Evolutionary conservation across 257 asterid genomes (phyloP), one percentile per base, ranked within the genome.

Genomic region (Solanum peruvianum): DNA sequence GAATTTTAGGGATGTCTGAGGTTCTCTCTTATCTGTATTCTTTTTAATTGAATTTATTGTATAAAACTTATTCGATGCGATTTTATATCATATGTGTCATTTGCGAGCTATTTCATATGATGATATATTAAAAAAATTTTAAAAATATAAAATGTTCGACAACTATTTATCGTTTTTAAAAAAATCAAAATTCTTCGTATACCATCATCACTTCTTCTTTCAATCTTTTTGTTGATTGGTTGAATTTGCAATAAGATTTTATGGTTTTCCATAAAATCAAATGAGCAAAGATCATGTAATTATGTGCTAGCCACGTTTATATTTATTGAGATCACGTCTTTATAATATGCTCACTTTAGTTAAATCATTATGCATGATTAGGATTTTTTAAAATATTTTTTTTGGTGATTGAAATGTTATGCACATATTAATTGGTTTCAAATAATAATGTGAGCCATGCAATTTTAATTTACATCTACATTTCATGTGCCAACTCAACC

Each of bases 1-100:
- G 0, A 5, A 14, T 49, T 49, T 15, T 49, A 49, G 58, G 9
- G 3, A 49, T 49, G 23, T 49, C 0, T 49, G 0, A 49, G 23
- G 6, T 23, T 60, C 6, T 60, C 15, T 23, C 12, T 4, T 5
- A 62, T 13, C 16, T n/a, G 5, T 4, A 10, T 1, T 7, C 1
- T n/a, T 62, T 3, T 11, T 0, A n/a, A 5, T 62, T 11, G 4
- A 11, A 1, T n/a, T 62, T 62, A 4, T 11, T 2, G 33, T 0
- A n/a, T 25, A 64, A 60, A 6, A 21, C 27, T 60, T 60, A 9
- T 8, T 58, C 1, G 23, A 12, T 60, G 9, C 6, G 3, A 21
- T 3, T 60, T 60, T 13, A 60, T 13, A 60, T 21, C 0, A 8
- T 20, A 0, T 58, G 0, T 21, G 13, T 60, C 0, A 60, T 60